Conservation (phyloP, 1,284 basidiomycete genomes). For the Ustilago bromivora region DNA sequence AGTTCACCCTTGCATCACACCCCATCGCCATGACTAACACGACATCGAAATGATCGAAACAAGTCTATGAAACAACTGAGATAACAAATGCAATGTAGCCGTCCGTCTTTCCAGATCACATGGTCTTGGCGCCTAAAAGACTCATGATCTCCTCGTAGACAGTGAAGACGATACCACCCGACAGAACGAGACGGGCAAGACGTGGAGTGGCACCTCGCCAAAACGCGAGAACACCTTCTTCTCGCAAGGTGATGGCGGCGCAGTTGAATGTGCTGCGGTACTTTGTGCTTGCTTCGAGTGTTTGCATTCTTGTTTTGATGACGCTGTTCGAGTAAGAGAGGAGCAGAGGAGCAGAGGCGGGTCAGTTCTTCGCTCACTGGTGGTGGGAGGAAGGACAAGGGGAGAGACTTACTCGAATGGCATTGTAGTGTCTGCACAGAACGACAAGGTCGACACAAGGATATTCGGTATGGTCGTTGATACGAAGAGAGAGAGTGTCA, state of each 20-base stretch:
- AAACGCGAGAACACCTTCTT: conserved; percentile 87
- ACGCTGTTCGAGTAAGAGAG: conserved; percentile 74
- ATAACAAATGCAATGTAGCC: not conserved
- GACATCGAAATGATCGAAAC: not conserved
- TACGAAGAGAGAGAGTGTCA: not conserved
- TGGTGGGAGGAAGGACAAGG: not conserved
- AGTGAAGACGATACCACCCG: conserved; percentile 94
- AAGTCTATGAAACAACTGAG: not conserved
- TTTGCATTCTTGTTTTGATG: conserved; percentile 98
- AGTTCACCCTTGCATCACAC: not conserved
- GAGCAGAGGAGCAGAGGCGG: not conserved
- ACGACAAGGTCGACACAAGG: too few relatives aligned
- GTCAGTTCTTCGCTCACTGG: not conserved
- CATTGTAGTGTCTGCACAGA: conserved; percentile 29
- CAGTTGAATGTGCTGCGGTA: conserved; percentile 95
- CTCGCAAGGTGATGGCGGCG: conserved; percentile 70
- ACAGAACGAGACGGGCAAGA: conserved; percentile 74
- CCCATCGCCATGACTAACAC: not conserved
- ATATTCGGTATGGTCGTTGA: not conserved
- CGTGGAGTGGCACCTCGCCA: conserved; percentile 89
- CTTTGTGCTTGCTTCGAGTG: conserved; percentile 81
- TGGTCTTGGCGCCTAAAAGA: conserved; percentile 48
- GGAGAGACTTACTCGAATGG: conserved; percentile 57
- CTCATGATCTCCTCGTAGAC: conserved; percentile 71
- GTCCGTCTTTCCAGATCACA: conserved; percentile 15